A percentile compares a stretch with the other conserved stretches of the same genome.
phyloP scores from a whole-genome alignment of 2,329 filamentous ascomycete genomes.

The Aspergillus fructus region DNA sequence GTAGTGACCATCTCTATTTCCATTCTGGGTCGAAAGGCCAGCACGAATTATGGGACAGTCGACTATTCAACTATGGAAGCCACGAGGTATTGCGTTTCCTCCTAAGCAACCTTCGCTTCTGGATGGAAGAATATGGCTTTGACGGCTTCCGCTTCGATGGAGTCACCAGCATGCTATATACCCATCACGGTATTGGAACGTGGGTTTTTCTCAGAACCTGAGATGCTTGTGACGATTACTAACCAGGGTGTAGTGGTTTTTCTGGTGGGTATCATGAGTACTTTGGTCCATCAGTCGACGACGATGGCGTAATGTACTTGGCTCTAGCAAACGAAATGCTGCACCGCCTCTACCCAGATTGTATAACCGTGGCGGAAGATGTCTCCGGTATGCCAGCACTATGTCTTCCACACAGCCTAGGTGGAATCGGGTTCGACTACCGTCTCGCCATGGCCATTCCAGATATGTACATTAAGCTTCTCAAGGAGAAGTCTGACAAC shows the following conservation, averaged over 20 bases:
- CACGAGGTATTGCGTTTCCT: conserved; percentile 96
- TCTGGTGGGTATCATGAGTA: conserved; percentile 98
- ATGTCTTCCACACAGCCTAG: conserved; percentile 79
- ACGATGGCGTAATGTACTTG: conserved; percentile 90
- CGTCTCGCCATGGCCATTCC: conserved; percentile 95
- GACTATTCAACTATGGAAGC: conserved; percentile 93
- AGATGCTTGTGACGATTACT: neutral
- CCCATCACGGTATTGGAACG: conserved; percentile 95
- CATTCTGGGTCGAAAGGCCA: conserved; percentile 79
- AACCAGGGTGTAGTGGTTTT: conserved; percentile 66
- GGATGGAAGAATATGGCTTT: conserved; percentile 98
- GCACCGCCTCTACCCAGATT: conserved; percentile 81
- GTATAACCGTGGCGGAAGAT: conserved; percentile 92
- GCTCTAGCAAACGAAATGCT: conserved; percentile 97
- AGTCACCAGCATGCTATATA: conserved; percentile 97
- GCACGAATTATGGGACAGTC: conserved; percentile 94
- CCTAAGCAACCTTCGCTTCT: conserved; percentile 91
- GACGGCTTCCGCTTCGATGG: conserved; percentile 98
- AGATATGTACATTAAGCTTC: conserved; percentile 98
- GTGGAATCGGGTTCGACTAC: conserved; percentile 96
- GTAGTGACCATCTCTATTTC: conserved; percentile 93
- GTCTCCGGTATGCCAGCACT: conserved; percentile 99
- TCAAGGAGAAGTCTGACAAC: conserved; percentile 88
- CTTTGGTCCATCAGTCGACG: conserved; percentile 83
- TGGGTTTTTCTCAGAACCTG: conserved; percentile 50